phyloP scores from a whole-genome alignment of 805 yeast genomes.

The Grigorovia yakushimaensis region DNA sequence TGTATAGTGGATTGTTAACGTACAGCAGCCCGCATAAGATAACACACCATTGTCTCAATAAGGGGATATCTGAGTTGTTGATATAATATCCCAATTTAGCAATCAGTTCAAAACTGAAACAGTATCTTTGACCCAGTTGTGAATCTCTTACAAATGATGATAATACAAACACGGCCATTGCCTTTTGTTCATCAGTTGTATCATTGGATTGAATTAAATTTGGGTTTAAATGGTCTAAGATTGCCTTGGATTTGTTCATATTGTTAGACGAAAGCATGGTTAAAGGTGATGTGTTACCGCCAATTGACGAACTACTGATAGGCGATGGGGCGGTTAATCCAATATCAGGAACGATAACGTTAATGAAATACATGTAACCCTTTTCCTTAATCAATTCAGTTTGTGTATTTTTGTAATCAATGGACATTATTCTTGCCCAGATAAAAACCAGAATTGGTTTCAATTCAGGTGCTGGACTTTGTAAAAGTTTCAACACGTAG shows the following conservation, averaged over 20 bases:
- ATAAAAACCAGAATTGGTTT: conserved; percentile 91
- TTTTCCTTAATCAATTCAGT: conserved; percentile 86
- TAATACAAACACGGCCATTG: conserved; percentile 88
- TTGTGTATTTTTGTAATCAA: conserved; percentile 82
- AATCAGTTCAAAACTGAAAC: conserved; percentile 65
- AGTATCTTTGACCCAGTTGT: conserved; percentile 67
- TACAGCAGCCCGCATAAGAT: conserved; percentile 69
- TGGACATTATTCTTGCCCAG: conserved; percentile 97
- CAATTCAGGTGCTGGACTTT: conserved; percentile 90
- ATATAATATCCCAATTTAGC: conserved; percentile 57
- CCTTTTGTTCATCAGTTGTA: conserved; percentile 73
- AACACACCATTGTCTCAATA: conserved; percentile 87
- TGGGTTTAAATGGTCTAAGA: conserved; percentile 1
- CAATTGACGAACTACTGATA: conserved; percentile 11
- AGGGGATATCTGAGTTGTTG: conserved; percentile 68
- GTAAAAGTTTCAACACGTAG: conserved; percentile 78
- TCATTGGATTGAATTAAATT: conserved; percentile 15
- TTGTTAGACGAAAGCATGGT: conserved; percentile 14
- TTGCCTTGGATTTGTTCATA: background rate
- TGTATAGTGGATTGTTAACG: conserved; percentile 63
- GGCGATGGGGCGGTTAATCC: conserved; percentile 11
- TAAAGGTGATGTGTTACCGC: conserved; percentile 11
- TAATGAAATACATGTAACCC: conserved; percentile 79
- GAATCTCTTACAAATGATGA: conserved; percentile 77
- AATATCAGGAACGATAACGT: conserved; percentile 50